Evolutionary conservation across 768 basidiomycete genomes (phyloP), one percentile per base, ranked within the genome.

Genomic region (Ramaria sp.): DNA sequence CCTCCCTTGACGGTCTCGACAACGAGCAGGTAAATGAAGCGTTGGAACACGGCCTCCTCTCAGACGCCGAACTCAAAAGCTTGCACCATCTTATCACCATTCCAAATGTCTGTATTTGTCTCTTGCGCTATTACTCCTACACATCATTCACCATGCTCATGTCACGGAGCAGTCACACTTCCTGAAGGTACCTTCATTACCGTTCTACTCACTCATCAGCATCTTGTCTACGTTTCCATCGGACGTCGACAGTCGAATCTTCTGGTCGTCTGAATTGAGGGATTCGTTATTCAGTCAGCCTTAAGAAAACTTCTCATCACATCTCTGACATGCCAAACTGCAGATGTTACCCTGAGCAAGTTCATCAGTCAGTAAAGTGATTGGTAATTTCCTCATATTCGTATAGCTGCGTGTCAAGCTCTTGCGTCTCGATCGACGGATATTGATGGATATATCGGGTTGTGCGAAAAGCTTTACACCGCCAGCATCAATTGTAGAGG

Each of bases 101-200:
- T 27, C 88, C 86, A 1, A 85, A 88, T 65, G 88, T 87, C 62
- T 63, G 83, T 66, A 45, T 48, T 58, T n/a, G 32, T 34, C 8
- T 52, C 36, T 5, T 32, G 27, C 24, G 5, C 8, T 42, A 20
- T 50, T n/a, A 30, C 8, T 45, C 6, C 15, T n/a, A n/a, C n/a
- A n/a, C n/a, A n/a, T n/a, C n/a, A n/a, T n/a, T n/a, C 24, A 34
- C 27, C 70, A n/a, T 65, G 48, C 39, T 41, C 39, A 41, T n/a
- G 39, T 41, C 16, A 10, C 39, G 16, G 56, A 50, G 1, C 60
- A 90, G 86, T 83, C 86, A 16, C 89, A 88, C 64, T 92, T 91
- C 72, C 71, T 92, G 61, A 92, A 92, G 70, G 85, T 85, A 25
- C 83, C 88, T 2, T 82, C 78, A 2, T 73, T 92, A 42, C 89